These are phyloP conservation scores for Cymodocea nodosa DNA, from an alignment of 116 monocot genomes.

Conservation along the genomic window DNA sequence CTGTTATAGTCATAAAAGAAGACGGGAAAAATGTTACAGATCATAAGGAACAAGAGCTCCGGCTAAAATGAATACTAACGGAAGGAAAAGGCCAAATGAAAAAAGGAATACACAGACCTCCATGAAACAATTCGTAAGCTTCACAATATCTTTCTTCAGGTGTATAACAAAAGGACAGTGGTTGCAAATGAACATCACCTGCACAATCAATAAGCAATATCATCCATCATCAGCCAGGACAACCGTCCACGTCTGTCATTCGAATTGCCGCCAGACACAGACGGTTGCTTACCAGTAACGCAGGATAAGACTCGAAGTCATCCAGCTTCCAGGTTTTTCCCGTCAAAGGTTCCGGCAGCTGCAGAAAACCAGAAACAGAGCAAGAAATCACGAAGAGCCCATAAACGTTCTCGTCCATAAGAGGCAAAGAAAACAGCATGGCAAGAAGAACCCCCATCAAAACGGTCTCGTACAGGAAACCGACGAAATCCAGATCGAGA, in stretches of 20 bases:
- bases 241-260: no score
- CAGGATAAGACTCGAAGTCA: slow-evolving; percentile 78
- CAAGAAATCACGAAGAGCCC: neutral
- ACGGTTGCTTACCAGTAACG: slow-evolving; percentile 42
- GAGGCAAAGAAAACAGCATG: neutral
- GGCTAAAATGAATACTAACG: neutral
- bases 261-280: no score
- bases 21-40: neutral
- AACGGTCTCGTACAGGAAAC: neutral
- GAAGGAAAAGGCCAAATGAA: neutral
- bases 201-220: slow-evolving; percentile 7
- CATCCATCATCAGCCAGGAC: no score
- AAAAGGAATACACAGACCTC: slow-evolving; percentile 22
- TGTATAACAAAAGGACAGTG: slow-evolving; percentile 96
- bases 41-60: neutral
- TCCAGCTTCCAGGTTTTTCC: slow-evolving; percentile 75
- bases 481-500: neutral
- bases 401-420: neutral
- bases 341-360: slow-evolving; percentile 92
- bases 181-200: slow-evolving; percentile 99
- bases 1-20: slow-evolving; percentile 28
- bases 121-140: slow-evolving; percentile 80
- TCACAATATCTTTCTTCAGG: slow-evolving; percentile 78
- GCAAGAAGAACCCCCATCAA: neutral
- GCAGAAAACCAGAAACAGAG: slow-evolving; percentile 2